Evolutionary conservation across 1,284 basidiomycete species (phyloP).

Genomic region (Salmacisia buchloeana): DNA sequence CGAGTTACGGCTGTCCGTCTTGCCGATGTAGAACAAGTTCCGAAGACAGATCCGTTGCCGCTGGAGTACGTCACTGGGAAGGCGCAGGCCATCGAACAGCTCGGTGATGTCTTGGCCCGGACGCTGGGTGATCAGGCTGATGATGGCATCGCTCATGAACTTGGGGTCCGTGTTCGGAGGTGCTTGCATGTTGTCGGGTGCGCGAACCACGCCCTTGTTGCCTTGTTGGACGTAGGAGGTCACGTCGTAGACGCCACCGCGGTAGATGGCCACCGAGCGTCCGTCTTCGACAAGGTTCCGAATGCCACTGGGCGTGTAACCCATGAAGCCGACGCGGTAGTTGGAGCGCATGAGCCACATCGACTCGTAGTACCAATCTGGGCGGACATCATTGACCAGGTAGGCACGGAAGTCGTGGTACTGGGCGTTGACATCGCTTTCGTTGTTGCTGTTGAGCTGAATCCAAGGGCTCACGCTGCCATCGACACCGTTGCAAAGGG

Average conservation of each 20-base stretch:
- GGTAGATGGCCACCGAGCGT: slow-evolving; percentile 73
- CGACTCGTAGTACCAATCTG: slow-evolving; percentile 94
- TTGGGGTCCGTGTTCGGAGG: slow-evolving; percentile 58
- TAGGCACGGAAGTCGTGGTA: slow-evolving; percentile 87
- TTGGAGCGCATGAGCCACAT: slow-evolving; percentile 69
- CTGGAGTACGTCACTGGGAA: slow-evolving; percentile 65
- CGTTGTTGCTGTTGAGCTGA: slow-evolving; percentile 71
- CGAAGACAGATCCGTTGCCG: slow-evolving; percentile 81
- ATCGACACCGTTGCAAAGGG: slow-evolving; percentile 79
- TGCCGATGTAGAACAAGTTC: slow-evolving; percentile 85
- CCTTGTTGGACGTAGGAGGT: slow-evolving; percentile 62
- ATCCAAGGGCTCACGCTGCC: slow-evolving; percentile 81
- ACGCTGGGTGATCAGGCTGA: slow-evolving; percentile 75
- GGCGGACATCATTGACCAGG: slow-evolving; percentile 73
- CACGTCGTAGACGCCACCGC: slow-evolving; percentile 80
- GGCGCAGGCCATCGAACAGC: slow-evolving; percentile 62
- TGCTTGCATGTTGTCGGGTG: slow-evolving; percentile 63
- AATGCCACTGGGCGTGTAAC: slow-evolving; percentile 75
- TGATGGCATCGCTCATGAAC: slow-evolving; percentile 72
- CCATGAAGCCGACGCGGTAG: slow-evolving; percentile 80
- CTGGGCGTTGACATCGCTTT: slow-evolving; percentile 64
- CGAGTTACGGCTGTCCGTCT: slow-evolving; percentile 85
- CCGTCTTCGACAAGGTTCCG: slow-evolving; percentile 60
- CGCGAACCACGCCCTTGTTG: slow-evolving; percentile 52
- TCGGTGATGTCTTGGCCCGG: slow-evolving; percentile 82